These are phyloP conservation scores for Neurospora africana DNA, from an alignment of 495 filamentous ascomycete genomes.

Conservation along the genomic window DNA sequence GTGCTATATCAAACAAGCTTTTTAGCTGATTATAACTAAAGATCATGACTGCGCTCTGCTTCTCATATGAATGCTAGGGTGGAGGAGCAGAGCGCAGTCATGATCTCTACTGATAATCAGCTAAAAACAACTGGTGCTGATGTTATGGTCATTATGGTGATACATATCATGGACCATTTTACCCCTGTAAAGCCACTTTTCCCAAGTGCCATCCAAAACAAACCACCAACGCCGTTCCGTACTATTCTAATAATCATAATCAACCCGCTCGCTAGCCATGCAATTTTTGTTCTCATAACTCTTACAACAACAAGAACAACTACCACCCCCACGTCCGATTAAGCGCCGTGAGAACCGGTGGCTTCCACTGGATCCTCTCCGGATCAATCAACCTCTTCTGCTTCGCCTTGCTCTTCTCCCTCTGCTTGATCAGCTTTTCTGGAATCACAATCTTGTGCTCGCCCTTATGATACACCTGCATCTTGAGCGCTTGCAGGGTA, in stretches of 20 bases:
- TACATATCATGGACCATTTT: not conserved
- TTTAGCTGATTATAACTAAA: not conserved
- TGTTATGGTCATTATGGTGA: not conserved
- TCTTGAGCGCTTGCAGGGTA: conserved; percentile 82
- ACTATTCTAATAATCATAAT: not conserved
- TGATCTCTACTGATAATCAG: too few species aligned
- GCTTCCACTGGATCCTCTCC: conserved; percentile 81
- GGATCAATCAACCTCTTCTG: conserved; percentile 64
- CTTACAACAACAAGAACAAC: not conserved
- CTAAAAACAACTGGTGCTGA: too few species aligned
- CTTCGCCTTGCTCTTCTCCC: conserved; percentile 66
- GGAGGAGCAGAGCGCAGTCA: too few species aligned
- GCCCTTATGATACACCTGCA: conserved; percentile 88
- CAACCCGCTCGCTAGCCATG: not conserved
- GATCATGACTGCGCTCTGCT: not conserved
- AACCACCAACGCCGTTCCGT: not conserved
- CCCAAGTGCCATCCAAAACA: not conserved
- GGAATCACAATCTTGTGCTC: conserved; percentile 86
- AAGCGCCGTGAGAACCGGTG: conserved; percentile 83
- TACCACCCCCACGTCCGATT: conserved; percentile 95
- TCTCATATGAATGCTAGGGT: too few species aligned
- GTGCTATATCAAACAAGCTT: not conserved
- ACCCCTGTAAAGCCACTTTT: not conserved
- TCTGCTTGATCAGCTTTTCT: conserved; percentile 54
- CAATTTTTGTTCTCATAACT: not conserved